Base-by-base conservation (phyloP, 306 rosid species). In the Glycine soja region DNA sequence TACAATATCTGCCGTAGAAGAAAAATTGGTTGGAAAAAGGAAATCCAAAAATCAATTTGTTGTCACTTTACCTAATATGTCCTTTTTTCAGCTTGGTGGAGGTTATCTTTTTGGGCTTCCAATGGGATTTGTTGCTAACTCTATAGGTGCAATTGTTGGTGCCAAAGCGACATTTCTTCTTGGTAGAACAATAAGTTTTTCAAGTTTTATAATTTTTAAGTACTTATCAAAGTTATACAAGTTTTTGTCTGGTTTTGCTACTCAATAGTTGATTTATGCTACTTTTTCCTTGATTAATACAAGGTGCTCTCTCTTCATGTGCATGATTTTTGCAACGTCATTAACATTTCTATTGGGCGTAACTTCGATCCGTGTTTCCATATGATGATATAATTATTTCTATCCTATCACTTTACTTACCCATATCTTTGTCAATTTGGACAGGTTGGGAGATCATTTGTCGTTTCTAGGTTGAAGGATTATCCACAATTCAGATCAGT, bases 61-160 rank as follows among this genome's bases (percentile, higher is more conserved):
- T 67, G 10, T n/a, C 48, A 38, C 57, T 51, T 61, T 51, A 72
- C 59, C 56, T 67, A 81, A 63, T 84, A 48, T 72, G 46, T n/a
- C 43, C 48, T 54, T 36, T 72, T 79, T 82, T 88, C 97, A 95
- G 99, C 95, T 95, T 10, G 99, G 99, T 53, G 99, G 99, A 40
- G 99, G 97, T 69, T 95, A 95, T 87, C 97, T 95, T 86, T 93
- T 95, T 76, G 99, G 99, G 71, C 90, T 95, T 74, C 97, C 99
- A 3, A 83, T 95, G 71, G 99, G 97, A 43, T 90, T 95, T 87
- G 80, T 91, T 83, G 97, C 99, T 10, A 98, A 95, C 80, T 95
- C 99, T 64, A 86, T 95, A 56, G 98, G 99, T 78, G 97, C 97
- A 34, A 85, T 91, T 63, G 43, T 90, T 76, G 99, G 99, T 56